Base-by-base conservation (phyloP, 805 yeast genomes). In the Kodamaea lidongshanica region DNA sequence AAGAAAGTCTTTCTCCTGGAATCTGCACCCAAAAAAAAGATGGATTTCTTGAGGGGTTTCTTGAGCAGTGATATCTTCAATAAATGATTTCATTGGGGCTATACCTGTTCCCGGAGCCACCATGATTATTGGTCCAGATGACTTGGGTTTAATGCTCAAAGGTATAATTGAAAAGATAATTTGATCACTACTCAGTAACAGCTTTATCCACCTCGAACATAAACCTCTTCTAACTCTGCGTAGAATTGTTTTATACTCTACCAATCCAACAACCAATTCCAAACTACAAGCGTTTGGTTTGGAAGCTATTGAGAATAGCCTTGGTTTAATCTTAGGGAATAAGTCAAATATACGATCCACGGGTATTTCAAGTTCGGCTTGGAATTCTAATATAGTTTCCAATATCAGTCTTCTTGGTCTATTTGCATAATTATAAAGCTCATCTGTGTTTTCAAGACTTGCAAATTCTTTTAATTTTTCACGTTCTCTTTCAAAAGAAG, bases 61-160 rank as follows among this genome's bases (percentile, higher is more conserved):
- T 41, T n/a, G 34, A 18, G 14, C n/a, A 11, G 23, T 15, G 12
- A 53, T 35, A 1, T 62, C 45, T 24, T 72, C 72, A 9, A 89
- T 67, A 23, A 88, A 46, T 1, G 84, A 70, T 45, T 85, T 73
- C 70, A 89, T 76, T 2, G 98, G 98, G 0, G 99, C 98, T 7
- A 92, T 65, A 2, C 99, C 99, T 0, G 97, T 94, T 3, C 98
- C 99, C 0, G 98, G 94, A 2, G 89, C 80, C 4, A 89, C 67
- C 71, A 89, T 62, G 3, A 92, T 57, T 15, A 82, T 56, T 0
- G 95, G 51, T 25, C 55, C 50, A 21, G 27, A 7, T 28, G 50
- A 34, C 9, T 30, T 29, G 9, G 70, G 57, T 23, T 54, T 54
- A 25, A 76, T 39, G 9, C 61, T 52, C 38, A 77, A 72, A 17